These are phyloP conservation scores for Solanum peruvianum DNA, from an alignment of 257 asterid species.

Conservation along the genomic window DNA sequence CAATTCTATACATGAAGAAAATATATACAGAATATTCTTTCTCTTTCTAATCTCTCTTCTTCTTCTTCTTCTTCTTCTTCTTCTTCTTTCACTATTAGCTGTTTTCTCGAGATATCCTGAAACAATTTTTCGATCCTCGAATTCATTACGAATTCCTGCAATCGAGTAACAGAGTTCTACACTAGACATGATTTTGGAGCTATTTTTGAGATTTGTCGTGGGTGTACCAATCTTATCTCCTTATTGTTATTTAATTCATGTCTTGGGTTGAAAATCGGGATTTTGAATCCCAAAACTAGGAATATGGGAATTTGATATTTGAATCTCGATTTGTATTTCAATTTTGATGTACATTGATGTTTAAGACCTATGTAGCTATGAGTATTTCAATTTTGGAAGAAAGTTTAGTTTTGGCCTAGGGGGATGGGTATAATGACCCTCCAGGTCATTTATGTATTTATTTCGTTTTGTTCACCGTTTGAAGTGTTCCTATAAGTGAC, in stretches of 20 bases:
- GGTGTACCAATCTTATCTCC: background rate
- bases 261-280: background rate
- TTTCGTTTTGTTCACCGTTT: background rate
- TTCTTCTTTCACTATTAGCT: no score
- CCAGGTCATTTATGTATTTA: background rate
- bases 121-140: no score
- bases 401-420: background rate
- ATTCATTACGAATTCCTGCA: no score
- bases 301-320: background rate
- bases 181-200: background rate
- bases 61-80: no score
- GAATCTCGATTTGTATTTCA: background rate
- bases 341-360: background rate
- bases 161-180: background rate
- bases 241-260: background rate
- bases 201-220: background rate
- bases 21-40: no score
- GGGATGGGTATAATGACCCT: background rate
- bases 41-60: no score
- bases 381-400: background rate
- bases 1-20: no score
- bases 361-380: background rate
- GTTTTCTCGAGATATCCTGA: no score
- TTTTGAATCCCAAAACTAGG: background rate
- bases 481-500: background rate